A percentile compares a stretch with the other conserved stretches of the same genome.
phyloP scores from a whole-genome alignment of 805 yeast genomes.

The Martiniozyma abietophila region DNA sequence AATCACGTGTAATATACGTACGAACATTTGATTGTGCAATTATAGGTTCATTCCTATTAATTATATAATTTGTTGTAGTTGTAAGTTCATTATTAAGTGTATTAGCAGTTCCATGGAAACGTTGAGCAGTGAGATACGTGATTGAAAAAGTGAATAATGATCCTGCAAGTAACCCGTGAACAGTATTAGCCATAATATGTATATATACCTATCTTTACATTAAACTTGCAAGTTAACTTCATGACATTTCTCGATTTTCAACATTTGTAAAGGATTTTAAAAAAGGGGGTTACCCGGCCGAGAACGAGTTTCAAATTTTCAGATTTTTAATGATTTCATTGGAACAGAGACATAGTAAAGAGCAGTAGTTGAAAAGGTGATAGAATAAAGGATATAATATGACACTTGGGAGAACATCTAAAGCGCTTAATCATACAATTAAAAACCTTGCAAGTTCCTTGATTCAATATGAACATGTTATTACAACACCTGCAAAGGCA shows the following conservation, averaged over 20 bases:
- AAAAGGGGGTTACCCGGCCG: constrained; percentile 5
- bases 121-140: constrained; percentile 51
- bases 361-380: no score
- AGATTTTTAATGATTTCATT: no score
- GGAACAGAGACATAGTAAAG: no score
- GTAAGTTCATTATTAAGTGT: constrained; percentile 38
- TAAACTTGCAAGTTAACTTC: background rate
- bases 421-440: constrained; percentile 47
- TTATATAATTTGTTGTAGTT: constrained; percentile 40
- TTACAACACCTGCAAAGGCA: constrained; percentile 70
- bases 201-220: background rate
- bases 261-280: no score
- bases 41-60: constrained; percentile 42
- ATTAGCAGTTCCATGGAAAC: constrained; percentile 39
- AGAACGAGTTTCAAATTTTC: background rate
- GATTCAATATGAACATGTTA: constrained; percentile 59
- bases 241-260: background rate
- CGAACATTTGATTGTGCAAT: constrained; percentile 35
- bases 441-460: constrained; percentile 60
- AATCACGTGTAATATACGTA: constrained; percentile 36
- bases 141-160: constrained; percentile 54
- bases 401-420: constrained; percentile 34
- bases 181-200: constrained; percentile 32
- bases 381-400: constrained; percentile 13
- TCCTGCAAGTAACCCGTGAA: constrained; percentile 51